Percentiles rank a stretch among this genome's conserved stretches.
Conservation (phyloP, 2,329 filamentous ascomycete species). For the Ophiostoma ips region DNA sequence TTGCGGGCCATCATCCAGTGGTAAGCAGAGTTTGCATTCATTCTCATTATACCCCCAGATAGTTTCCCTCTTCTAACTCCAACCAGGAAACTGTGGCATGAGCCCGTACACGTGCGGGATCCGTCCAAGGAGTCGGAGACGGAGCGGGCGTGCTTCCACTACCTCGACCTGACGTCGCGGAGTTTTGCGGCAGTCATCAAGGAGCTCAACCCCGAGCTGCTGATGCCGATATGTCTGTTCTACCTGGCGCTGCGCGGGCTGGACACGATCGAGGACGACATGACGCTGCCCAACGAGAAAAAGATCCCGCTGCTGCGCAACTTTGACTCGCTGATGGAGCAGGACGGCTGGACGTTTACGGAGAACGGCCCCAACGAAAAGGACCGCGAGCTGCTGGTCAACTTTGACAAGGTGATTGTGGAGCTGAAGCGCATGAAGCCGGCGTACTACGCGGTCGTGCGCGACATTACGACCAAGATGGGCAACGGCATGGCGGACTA, state of each 20-base stretch:
- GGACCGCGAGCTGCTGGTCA: slow-evolving; percentile 78
- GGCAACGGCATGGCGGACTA: slow-evolving; percentile 98
- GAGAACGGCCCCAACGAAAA: slow-evolving; percentile 86
- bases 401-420: slow-evolving; percentile 74
- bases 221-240: slow-evolving; percentile 77
- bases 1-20: slow-evolving; percentile 80
- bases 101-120: slow-evolving; percentile 77
- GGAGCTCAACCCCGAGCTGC: slow-evolving; percentile 86
- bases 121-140: slow-evolving; percentile 58
- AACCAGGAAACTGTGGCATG: slow-evolving; percentile 87
- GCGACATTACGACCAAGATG: slow-evolving; percentile 89
- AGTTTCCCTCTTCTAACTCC: background rate
- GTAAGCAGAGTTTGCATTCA: slow-evolving; percentile 33
- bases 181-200: slow-evolving; percentile 90
- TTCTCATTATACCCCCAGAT: slow-evolving; percentile 3
- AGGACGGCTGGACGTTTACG: slow-evolving; percentile 81
- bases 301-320: slow-evolving; percentile 79
- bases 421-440: slow-evolving; percentile 85
- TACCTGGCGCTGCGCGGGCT: slow-evolving; percentile 85
- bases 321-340: slow-evolving; percentile 65
- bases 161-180: slow-evolving; percentile 75
- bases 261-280: slow-evolving; percentile 98
- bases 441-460: slow-evolving; percentile 72
- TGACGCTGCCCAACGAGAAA: slow-evolving; percentile 66
- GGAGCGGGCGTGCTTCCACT: slow-evolving; percentile 71